Conservation (phyloP, 345 rosid genomes). For the Eucalyptus rudis region DNA sequence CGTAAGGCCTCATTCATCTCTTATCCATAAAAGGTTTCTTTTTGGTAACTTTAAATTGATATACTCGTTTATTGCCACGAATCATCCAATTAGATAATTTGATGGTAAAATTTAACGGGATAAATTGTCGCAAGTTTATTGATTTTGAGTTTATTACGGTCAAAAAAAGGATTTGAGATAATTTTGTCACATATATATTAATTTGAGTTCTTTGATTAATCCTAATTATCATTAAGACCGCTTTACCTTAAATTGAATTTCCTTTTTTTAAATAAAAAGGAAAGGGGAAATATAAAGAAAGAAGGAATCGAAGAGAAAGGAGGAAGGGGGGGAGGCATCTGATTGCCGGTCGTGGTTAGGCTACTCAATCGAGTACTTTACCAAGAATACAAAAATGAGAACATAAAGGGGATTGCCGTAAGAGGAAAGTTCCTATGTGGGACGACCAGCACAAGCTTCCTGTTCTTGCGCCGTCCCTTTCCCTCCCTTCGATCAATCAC, state of each 20-base stretch:
- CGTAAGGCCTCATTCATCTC: too few relatives aligned
- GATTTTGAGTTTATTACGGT: neutral
- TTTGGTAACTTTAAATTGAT: too few relatives aligned
- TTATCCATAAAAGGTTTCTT: too few relatives aligned
- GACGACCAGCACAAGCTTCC: neutral
- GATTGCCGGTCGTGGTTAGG: neutral
- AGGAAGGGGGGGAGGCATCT: neutral
- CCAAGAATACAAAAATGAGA: neutral
- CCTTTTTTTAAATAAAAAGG: neutral
- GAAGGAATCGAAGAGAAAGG: neutral
- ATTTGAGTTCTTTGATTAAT: too few relatives aligned
- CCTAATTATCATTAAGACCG: neutral
- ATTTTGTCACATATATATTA: too few relatives aligned
- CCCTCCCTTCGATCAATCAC: neutral
- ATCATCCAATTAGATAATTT: too few relatives aligned
- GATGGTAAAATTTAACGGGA: too few relatives aligned
- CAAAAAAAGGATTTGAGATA: too few relatives aligned
- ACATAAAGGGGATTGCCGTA: slow-evolving; percentile 1
- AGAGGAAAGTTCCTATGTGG: slow-evolving; percentile 20
- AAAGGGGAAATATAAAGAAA: neutral
- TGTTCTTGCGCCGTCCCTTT: neutral
- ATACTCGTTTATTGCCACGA: too few relatives aligned
- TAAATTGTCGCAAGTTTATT: too few relatives aligned
- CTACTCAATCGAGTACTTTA: too few relatives aligned
- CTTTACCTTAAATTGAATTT: neutral